A percentile compares a stretch with the other conserved stretches of the same genome.
phyloP scores from a whole-genome alignment of 108 stramenopile genomes.

The Nitzschia palea region DNA sequence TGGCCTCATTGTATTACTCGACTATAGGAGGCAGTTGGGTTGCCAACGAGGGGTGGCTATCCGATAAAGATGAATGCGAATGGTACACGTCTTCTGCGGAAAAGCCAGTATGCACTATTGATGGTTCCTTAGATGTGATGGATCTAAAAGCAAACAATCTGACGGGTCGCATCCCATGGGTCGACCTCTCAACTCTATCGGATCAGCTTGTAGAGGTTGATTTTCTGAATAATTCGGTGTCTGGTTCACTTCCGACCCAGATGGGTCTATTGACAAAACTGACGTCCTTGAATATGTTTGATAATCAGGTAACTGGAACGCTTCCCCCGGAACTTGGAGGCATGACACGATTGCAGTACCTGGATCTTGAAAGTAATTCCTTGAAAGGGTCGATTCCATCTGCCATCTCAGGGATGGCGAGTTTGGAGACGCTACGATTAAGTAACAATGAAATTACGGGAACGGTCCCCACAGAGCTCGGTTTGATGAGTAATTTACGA shows the following conservation, averaged over 20 bases:
- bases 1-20: slow-evolving; percentile 23
- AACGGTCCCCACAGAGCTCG: slow-evolving; percentile 25
- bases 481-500: not conserved
- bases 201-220: slow-evolving; percentile 4
- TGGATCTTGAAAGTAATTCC: slow-evolving; percentile 28
- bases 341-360: slow-evolving; percentile 9
- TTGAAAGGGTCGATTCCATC: slow-evolving; percentile 29
- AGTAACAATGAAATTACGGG: slow-evolving; percentile 21
- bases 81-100: slow-evolving; percentile 22
- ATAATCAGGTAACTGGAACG: slow-evolving; percentile 42
- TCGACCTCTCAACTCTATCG: not conserved
- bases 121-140: slow-evolving; percentile 9
- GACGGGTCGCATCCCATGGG: slow-evolving; percentile 12
- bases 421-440: slow-evolving; percentile 8
- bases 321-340: slow-evolving; percentile 36
- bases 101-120: not conserved
- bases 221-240: slow-evolving; percentile 18
- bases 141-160: slow-evolving; percentile 8
- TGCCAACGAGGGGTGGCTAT: slow-evolving; percentile 14
- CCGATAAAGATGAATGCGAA: slow-evolving; percentile 21
- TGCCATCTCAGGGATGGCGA: slow-evolving; percentile 14
- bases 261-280: slow-evolving; percentile 8
- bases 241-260: not conserved
- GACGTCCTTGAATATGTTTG: slow-evolving; percentile 20
- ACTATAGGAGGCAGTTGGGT: slow-evolving; percentile 16